Evolutionary conservation across 1,284 basidiomycete species (phyloP).

Genomic region (Microbotryum violaceum): DNA sequence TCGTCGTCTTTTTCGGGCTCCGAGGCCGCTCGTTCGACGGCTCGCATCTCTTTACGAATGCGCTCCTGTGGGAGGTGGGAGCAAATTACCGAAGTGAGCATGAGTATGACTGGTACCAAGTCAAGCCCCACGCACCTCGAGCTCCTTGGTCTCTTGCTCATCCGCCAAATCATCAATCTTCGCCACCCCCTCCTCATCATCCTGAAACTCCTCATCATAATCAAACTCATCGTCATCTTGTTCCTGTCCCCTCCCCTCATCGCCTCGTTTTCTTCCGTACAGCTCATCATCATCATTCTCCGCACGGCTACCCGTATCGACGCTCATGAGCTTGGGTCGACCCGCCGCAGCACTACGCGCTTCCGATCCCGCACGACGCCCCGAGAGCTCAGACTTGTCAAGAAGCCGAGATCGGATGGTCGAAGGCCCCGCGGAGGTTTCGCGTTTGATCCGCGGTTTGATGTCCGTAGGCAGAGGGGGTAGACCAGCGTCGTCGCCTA

Average conservation of each 20-base stretch:
- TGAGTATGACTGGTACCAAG: background rate
- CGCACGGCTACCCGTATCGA: slow-evolving; percentile 45
- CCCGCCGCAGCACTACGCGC: background rate
- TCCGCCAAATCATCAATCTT: slow-evolving; percentile 59
- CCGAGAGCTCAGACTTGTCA: slow-evolving; percentile 34
- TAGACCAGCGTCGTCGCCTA: background rate
- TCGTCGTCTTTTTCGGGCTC: slow-evolving; percentile 62
- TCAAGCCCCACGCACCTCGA: slow-evolving; percentile 54
- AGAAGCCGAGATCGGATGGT: slow-evolving; percentile 25
- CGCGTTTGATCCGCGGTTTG: background rate
- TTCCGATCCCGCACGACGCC: slow-evolving; percentile 39
- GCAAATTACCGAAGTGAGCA: background rate
- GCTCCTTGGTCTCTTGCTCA: slow-evolving; percentile 74
- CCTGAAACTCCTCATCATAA: slow-evolving; percentile 75
- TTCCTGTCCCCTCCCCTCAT: slow-evolving; percentile 16
- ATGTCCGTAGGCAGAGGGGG: no score
- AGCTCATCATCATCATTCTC: slow-evolving; percentile 43
- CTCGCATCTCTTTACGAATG: slow-evolving; percentile 69
- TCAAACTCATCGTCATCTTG: slow-evolving; percentile 60
- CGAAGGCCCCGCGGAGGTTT: background rate
- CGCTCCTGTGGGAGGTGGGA: slow-evolving; percentile 53
- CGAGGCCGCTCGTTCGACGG: slow-evolving; percentile 63
- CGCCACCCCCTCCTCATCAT: slow-evolving; percentile 63
- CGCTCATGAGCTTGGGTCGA: slow-evolving; percentile 16
- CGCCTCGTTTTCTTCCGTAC: slow-evolving; percentile 14